Evolutionary conservation across 192 early-diverging fungal species (phyloP).

Genomic region (Backusella circina): DNA sequence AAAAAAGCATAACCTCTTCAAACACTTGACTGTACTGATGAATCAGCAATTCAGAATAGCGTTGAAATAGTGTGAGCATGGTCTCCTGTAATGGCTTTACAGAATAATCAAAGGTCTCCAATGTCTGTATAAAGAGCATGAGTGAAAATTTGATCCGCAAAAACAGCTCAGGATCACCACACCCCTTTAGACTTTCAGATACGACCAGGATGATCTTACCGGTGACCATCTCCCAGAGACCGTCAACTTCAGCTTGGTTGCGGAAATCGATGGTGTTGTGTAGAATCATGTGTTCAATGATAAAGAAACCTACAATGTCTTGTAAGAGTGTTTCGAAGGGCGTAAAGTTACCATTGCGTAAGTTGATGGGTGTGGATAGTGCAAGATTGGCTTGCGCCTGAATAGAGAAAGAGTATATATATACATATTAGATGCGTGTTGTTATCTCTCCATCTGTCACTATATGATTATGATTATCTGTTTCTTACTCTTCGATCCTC

Average conservation of each 20-base stretch:
- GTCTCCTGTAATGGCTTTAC: conserved; percentile 67
- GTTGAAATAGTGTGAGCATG: conserved; percentile 72
- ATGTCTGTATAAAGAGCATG: conserved; percentile 84
- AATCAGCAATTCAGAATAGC: conserved; percentile 77
- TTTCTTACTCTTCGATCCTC: conserved; percentile 74
- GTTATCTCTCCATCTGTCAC: too few species aligned
- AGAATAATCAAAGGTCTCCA: conserved; percentile 83
- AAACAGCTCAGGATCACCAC: conserved; percentile 77
- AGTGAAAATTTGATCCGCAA: conserved; percentile 72
- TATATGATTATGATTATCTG: too few species aligned
- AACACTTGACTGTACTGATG: conserved; percentile 60
- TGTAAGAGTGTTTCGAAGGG: conserved; percentile 74
- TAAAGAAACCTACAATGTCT: conserved; percentile 95
- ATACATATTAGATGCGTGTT: not conserved
- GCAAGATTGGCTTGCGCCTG: conserved; percentile 86
- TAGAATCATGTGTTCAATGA: conserved; percentile 87
- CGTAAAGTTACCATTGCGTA: conserved; percentile 61
- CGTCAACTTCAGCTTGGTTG: conserved; percentile 78
- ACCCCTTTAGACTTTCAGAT: conserved; percentile 73
- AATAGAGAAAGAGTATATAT: not conserved
- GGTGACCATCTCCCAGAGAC: conserved; percentile 85
- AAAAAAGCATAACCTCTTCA: conserved; percentile 48
- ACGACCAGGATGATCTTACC: conserved; percentile 80
- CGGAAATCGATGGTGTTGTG: conserved; percentile 88
- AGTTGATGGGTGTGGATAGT: conserved; percentile 64